Percentiles rank a stretch among this genome's conserved stretches.
Conservation (phyloP, 192 early-diverging fungal genomes). For the Endogone sp. region DNA sequence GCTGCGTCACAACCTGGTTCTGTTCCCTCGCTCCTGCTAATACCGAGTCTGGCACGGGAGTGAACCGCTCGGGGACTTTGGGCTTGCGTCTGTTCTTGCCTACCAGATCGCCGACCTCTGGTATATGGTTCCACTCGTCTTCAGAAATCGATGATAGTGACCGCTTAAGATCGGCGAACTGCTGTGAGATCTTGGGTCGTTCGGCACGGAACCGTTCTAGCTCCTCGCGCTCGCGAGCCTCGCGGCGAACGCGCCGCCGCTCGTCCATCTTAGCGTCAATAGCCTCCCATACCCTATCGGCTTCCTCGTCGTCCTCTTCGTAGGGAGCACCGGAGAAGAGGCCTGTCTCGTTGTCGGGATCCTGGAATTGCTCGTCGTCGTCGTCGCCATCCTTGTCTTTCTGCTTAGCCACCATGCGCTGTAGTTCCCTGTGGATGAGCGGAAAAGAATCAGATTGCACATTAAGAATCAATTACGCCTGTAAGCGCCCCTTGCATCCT, state of each 20-base stretch:
- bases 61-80: slow-evolving; percentile 50
- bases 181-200: slow-evolving; percentile 77
- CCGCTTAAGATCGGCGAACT: slow-evolving; percentile 89
- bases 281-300: slow-evolving; percentile 85
- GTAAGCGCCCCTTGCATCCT: slow-evolving; percentile 9
- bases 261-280: slow-evolving; percentile 92
- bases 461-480: too few species aligned
- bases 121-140: slow-evolving; percentile 84
- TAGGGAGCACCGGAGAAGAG: slow-evolving; percentile 85
- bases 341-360: slow-evolving; percentile 93
- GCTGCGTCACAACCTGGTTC: slow-evolving; percentile 42
- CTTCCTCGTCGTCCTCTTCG: slow-evolving; percentile 97
- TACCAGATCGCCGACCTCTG: slow-evolving; percentile 82
- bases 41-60: slow-evolving; percentile 62
- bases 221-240: slow-evolving; percentile 69
- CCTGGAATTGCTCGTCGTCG: slow-evolving; percentile 74
- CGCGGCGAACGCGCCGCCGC: slow-evolving; percentile 68
- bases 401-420: slow-evolving; percentile 36
- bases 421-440: slow-evolving; percentile 15
- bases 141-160: slow-evolving; percentile 68
- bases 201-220: slow-evolving; percentile 64
- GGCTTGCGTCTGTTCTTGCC: slow-evolving; percentile 69
- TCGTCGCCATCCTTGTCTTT: slow-evolving; percentile 62
- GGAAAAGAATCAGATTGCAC: too few species aligned
- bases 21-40: slow-evolving; percentile 50